Conservation (phyloP, 106 monocot species). For the Acorus gramineus region DNA sequence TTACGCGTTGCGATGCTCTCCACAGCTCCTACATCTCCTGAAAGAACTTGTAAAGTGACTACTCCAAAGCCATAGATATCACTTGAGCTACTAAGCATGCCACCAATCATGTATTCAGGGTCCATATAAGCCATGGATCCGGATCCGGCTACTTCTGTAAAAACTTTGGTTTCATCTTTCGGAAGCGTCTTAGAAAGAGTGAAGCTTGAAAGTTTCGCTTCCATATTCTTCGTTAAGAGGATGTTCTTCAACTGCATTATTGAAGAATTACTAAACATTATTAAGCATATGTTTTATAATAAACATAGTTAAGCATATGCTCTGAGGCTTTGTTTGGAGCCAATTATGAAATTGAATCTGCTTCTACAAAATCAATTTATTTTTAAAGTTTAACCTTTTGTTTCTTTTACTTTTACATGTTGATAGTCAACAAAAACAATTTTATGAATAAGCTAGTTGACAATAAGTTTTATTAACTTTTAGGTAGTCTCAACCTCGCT, state of each 20-base stretch:
- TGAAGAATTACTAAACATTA: too few relatives aligned
- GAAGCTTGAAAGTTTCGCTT: conserved; percentile 35
- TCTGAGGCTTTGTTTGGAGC: too few relatives aligned
- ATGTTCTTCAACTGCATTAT: conserved; percentile 43
- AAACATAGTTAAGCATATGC: too few relatives aligned
- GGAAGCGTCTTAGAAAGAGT: conserved; percentile 24
- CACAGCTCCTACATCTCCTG: conserved; percentile 33
- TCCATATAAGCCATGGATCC: conserved; percentile 51
- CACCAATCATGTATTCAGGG: conserved; percentile 35
- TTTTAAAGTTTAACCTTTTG: too few relatives aligned
- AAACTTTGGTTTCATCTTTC: conserved; percentile 29
- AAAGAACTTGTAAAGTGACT: conserved; percentile 28
- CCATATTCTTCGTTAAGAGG: conserved; percentile 33
- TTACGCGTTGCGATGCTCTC: conserved; percentile 26
- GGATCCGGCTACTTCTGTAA: conserved; percentile 27
- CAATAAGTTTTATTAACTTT: too few relatives aligned
- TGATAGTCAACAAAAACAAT: too few relatives aligned
- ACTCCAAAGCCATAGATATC: conserved; percentile 49
- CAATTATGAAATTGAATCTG: too few relatives aligned
- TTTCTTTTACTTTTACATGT: too few relatives aligned
- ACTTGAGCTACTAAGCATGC: conserved; percentile 22
- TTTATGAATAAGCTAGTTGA: too few relatives aligned
- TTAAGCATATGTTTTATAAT: too few relatives aligned
- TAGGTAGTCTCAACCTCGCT: too few relatives aligned
- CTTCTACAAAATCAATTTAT: too few relatives aligned